phyloP scores from a whole-genome alignment of 2,329 filamentous ascomycete genomes.

The Aspergillus latus region DNA sequence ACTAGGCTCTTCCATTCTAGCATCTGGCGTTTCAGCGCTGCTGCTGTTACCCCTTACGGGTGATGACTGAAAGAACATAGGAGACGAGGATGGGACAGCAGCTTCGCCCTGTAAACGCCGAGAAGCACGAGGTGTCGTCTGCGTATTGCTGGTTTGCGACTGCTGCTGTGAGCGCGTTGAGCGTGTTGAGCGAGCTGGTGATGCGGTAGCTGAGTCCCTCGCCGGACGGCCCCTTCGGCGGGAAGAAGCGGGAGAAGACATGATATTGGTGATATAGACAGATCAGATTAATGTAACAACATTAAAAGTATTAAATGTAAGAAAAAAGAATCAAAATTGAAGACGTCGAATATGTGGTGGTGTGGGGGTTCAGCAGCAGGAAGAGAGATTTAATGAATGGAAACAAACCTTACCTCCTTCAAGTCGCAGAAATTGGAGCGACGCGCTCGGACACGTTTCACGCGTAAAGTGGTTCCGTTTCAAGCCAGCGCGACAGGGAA shows the following conservation, averaged over 20 bases:
- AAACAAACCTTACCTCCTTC: constrained; percentile 19
- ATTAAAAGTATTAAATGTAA: not conserved
- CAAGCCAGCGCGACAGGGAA: constrained; percentile 21
- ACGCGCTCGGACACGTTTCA: constrained; percentile 30
- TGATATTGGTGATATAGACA: constrained; percentile 23
- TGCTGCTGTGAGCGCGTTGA: constrained; percentile 36
- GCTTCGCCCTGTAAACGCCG: constrained; percentile 41
- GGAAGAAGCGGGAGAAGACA: constrained; percentile 46
- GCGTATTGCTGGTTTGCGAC: constrained; percentile 34
- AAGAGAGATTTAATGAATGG: constrained; percentile 22
- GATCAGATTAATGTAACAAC: constrained; percentile 2
- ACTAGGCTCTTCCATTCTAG: constrained; percentile 47
- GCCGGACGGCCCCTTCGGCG: constrained; percentile 44
- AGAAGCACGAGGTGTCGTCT: constrained; percentile 49
- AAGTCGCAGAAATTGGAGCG: constrained; percentile 6
- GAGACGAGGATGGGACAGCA: constrained; percentile 67
- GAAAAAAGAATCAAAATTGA: not conserved
- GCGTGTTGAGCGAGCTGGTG: constrained; percentile 36
- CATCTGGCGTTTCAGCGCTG: constrained; percentile 41
- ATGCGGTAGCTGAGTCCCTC: constrained; percentile 41
- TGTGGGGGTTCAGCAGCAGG: not conserved
- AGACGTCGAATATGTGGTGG: constrained; percentile 10
- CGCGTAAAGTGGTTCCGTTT: constrained; percentile 36
- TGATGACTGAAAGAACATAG: constrained; percentile 72
- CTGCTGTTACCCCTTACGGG: constrained; percentile 49